Evolutionary conservation across 176 grass and related monocot genomes (phyloP).

Genomic region (Lolium rigidum): DNA sequence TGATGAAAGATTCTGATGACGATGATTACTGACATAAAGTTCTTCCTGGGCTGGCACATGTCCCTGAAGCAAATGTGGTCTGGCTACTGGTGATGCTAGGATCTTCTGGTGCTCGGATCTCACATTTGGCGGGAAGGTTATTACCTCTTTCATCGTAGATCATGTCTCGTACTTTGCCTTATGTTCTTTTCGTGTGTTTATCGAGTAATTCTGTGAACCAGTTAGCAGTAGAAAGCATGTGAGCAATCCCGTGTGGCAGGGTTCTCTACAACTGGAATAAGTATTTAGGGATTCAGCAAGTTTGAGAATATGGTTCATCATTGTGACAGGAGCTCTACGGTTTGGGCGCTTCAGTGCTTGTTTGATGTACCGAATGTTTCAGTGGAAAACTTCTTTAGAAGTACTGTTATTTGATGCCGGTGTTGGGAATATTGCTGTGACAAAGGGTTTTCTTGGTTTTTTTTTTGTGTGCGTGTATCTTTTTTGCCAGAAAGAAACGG

Average conservation of each 20-base stretch:
- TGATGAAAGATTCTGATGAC: not conserved
- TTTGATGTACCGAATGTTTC: not conserved
- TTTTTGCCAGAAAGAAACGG: not conserved
- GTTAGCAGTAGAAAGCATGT: not conserved
- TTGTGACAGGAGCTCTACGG: not conserved
- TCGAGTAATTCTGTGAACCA: not conserved
- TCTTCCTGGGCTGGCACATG: not conserved
- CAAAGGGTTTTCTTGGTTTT: not conserved
- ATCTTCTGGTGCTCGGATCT: not conserved
- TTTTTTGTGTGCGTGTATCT: not conserved
- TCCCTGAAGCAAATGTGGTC: not conserved
- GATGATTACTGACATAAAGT: not conserved
- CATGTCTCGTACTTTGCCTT: not conserved
- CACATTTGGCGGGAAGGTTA: not conserved
- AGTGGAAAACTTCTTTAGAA: not conserved
- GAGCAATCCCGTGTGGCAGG: not conserved
- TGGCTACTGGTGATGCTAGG: not conserved
- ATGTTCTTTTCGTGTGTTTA: not conserved
- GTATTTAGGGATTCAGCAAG: not conserved
- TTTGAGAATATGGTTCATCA: not conserved
- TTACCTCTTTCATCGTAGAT: not conserved
- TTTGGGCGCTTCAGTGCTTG: not conserved
- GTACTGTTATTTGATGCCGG: not conserved
- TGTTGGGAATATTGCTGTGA: not conserved
- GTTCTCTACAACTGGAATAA: not conserved